A percentile compares a stretch with the other conserved stretches of the same genome.
Evolutionary conservation across 1,284 basidiomycete genomes (phyloP).

Genomic region (Volvariella surrecta): DNA sequence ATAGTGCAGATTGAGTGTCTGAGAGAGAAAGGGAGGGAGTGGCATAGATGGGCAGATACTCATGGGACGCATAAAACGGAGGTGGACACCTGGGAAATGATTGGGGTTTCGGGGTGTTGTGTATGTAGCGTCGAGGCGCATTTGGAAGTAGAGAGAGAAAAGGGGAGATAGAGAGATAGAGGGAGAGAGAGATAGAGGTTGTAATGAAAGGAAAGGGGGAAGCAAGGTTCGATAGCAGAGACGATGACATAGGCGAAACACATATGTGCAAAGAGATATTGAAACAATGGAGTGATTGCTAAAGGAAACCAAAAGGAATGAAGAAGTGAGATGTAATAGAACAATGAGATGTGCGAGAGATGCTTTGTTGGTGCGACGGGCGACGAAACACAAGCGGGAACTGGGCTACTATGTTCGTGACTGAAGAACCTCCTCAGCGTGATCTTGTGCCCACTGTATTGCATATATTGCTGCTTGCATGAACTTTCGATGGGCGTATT

Average conservation of each 20-base stretch:
- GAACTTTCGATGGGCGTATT: slow-evolving; percentile 97
- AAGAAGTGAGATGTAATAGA: slow-evolving; percentile 12
- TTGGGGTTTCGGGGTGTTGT: background rate
- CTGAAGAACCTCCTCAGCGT: background rate
- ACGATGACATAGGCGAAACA: slow-evolving; percentile 6
- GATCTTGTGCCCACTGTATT: slow-evolving; percentile 53
- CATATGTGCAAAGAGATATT: slow-evolving; percentile 15
- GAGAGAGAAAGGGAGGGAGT: background rate
- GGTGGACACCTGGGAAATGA: background rate
- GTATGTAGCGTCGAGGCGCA: background rate
- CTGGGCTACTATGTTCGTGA: no score
- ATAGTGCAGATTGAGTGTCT: no score
- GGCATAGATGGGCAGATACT: background rate
- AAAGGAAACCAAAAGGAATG: slow-evolving; percentile 12
- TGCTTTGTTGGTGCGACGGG: no score
- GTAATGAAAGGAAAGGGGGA: slow-evolving; percentile 2
- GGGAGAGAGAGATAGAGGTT: background rate
- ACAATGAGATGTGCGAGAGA: slow-evolving; percentile 11
- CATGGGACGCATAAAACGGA: background rate
- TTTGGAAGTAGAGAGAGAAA: background rate
- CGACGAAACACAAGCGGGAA: no score
- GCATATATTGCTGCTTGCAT: slow-evolving; percentile 78
- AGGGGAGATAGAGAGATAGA: slow-evolving; percentile 1
- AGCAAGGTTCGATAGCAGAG: slow-evolving; percentile 7
- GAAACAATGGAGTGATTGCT: slow-evolving; percentile 13